Conservation (phyloP, 202 grass and related monocot genomes). For the Zizania palustris region DNA sequence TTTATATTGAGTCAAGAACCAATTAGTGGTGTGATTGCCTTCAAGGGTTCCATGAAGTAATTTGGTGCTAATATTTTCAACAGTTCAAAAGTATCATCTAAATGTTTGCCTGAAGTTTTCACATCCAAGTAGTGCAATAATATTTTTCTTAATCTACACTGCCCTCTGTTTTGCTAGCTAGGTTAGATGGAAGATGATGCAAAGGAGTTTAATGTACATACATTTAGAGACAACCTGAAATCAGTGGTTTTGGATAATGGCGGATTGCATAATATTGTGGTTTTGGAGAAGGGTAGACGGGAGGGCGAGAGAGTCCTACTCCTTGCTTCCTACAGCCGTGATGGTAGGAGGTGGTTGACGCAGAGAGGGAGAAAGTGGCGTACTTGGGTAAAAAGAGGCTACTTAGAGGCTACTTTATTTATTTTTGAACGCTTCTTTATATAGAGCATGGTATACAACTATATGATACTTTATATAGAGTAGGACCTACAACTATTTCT, state of each 20-base stretch:
- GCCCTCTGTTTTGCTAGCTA: constrained; percentile 45
- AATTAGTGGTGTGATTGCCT: constrained; percentile 32
- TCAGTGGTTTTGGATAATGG: constrained; percentile 62
- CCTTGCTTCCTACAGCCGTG: no score
- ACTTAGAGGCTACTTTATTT: no score
- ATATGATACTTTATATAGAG: no score
- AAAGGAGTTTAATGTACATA: constrained; percentile 70
- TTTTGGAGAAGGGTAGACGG: no score
- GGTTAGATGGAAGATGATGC: constrained; percentile 73
- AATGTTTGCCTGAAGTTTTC: constrained; percentile 9
- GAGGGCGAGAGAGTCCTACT: no score
- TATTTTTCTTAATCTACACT: neutral
- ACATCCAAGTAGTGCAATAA: neutral
- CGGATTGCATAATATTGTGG: constrained; percentile 76
- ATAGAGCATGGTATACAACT: no score
- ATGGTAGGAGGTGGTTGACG: no score
- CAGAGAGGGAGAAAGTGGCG: no score
- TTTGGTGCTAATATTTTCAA: constrained; percentile 90
- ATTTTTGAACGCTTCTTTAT: no score
- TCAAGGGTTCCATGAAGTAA: constrained; percentile 82
- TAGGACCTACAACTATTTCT: no score
- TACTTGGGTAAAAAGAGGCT: no score
- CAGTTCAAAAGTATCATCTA: constrained; percentile 61
- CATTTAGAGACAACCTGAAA: constrained; percentile 69
- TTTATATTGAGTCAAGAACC: constrained; percentile 36